Evolutionary conservation across 352 stramenopile genomes (phyloP).

Genomic region (Pilasporangium apinafurcum): DNA sequence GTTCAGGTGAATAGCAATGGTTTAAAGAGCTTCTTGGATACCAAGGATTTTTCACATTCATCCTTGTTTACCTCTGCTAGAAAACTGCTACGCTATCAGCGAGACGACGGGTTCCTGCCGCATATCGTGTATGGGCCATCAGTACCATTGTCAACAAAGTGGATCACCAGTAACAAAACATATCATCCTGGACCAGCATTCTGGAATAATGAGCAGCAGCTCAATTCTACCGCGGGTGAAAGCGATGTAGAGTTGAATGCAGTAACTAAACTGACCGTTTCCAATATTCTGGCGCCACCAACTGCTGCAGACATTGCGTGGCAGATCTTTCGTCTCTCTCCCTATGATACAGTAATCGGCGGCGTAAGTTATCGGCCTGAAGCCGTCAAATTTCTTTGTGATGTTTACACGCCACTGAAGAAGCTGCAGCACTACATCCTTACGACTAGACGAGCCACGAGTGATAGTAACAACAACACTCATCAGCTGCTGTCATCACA

Average conservation of each 20-base stretch:
- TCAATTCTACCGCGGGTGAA: neutral
- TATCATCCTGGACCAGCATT: constrained; percentile 79
- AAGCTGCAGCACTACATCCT: constrained; percentile 53
- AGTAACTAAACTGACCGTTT: constrained; percentile 19
- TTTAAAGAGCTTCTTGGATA: too few species aligned
- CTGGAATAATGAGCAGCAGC: constrained; percentile 21
- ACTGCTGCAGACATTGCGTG: constrained; percentile 73
- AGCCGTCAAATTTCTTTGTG: constrained; percentile 68
- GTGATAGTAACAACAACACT: constrained; percentile 3
- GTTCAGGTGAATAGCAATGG: constrained; percentile 30
- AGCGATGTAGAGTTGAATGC: neutral
- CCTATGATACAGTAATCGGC: constrained; percentile 65
- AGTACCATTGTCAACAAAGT: constrained; percentile 31
- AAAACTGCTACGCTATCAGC: constrained; percentile 54
- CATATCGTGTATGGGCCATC: constrained; percentile 75
- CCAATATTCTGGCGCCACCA: constrained; percentile 60
- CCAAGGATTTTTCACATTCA: neutral
- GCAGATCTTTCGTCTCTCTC: constrained; percentile 78
- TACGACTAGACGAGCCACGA: constrained; percentile 12
- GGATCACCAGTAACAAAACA: constrained; percentile 61
- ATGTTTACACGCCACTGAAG: constrained; percentile 50
- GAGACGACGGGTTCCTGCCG: constrained; percentile 43
- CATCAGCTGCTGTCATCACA: constrained; percentile 25
- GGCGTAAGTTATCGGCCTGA: constrained; percentile 44
- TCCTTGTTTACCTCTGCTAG: constrained; percentile 7